Conservation (phyloP, 257 asterid species). For the Parsonsia alboflavescens region DNA sequence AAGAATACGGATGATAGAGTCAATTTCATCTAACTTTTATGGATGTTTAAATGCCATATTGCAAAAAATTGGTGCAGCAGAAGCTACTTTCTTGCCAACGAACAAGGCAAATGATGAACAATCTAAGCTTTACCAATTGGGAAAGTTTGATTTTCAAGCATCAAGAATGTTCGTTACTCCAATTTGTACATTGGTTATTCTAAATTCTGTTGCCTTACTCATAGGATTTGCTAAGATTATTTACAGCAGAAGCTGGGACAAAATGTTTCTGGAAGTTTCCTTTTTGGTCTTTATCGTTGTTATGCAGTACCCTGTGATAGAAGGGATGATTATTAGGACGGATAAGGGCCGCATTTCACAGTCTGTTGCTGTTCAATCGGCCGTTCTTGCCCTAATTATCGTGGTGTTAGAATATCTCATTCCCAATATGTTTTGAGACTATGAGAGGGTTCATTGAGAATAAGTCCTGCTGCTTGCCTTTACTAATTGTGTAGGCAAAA, state of each 20-base stretch:
- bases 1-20: constrained; percentile 66
- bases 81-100: constrained; percentile 58
- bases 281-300: constrained; percentile 37
- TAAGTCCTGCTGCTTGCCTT: no score
- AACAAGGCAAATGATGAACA: constrained; percentile 50
- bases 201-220: constrained; percentile 34
- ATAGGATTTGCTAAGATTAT: constrained; percentile 28
- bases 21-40: constrained; percentile 34
- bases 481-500: no score
- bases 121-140: constrained; percentile 32
- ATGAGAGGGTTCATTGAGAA: no score
- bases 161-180: constrained; percentile 40
- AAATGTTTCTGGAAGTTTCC: constrained; percentile 33
- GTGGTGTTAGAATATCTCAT: not conserved
- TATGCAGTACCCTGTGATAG: constrained; percentile 46
- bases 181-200: constrained; percentile 38
- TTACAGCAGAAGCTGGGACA: constrained; percentile 11
- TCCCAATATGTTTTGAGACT: not conserved
- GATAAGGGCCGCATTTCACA: constrained; percentile 40
- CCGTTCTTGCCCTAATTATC: not conserved
- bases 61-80: constrained; percentile 33
- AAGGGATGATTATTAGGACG: constrained; percentile 64
- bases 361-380: constrained; percentile 22
- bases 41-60: constrained; percentile 37
- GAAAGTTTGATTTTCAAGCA: constrained; percentile 51